Evolutionary conservation across 192 early-diverging fungal genomes (phyloP).

Genomic region (Allomyces arbusculus): DNA sequence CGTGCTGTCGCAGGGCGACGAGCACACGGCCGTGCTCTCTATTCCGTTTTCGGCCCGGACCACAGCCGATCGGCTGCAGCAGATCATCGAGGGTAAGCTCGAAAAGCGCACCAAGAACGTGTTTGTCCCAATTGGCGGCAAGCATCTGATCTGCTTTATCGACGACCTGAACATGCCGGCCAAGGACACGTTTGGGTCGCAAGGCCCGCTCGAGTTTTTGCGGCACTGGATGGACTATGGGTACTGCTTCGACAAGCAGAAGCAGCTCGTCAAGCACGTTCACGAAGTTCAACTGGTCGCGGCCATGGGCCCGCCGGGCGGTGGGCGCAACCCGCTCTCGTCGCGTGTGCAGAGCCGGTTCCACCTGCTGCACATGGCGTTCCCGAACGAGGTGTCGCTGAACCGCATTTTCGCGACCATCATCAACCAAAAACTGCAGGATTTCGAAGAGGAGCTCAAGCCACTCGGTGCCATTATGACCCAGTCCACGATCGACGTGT

Average conservation of each 20-base stretch:
- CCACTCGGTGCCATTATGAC: slow-evolving; percentile 55
- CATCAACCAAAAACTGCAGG: slow-evolving; percentile 74
- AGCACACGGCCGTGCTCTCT: slow-evolving; percentile 87
- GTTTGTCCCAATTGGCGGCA: slow-evolving; percentile 56
- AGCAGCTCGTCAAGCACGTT: slow-evolving; percentile 84
- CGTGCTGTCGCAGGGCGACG: slow-evolving; percentile 70
- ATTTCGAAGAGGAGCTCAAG: slow-evolving; percentile 67
- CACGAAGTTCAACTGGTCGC: slow-evolving; percentile 97
- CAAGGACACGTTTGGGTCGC: slow-evolving; percentile 88
- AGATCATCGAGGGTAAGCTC: slow-evolving; percentile 95
- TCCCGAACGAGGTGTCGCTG: slow-evolving; percentile 80
- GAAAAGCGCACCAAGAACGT: slow-evolving; percentile 83
- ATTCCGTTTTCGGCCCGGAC: slow-evolving; percentile 98
- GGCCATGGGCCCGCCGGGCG: slow-evolving; percentile 97
- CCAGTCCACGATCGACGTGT: slow-evolving; percentile 89
- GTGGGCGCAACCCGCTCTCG: slow-evolving; percentile 84
- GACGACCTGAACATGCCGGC: slow-evolving; percentile 99
- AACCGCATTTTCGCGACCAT: slow-evolving; percentile 91
- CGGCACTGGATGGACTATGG: slow-evolving; percentile 85
- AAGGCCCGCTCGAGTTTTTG: slow-evolving; percentile 89
- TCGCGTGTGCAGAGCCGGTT: slow-evolving; percentile 92
- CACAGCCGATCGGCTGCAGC: slow-evolving; percentile 78
- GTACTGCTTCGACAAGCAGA: slow-evolving; percentile 87
- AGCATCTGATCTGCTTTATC: slow-evolving; percentile 96
- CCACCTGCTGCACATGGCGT: slow-evolving; percentile 92